A percentile compares a stretch with the other conserved stretches of the same genome.
Evolutionary conservation across 1,284 basidiomycete species (phyloP).

Genomic region (Sphaerobolus stellatus): DNA sequence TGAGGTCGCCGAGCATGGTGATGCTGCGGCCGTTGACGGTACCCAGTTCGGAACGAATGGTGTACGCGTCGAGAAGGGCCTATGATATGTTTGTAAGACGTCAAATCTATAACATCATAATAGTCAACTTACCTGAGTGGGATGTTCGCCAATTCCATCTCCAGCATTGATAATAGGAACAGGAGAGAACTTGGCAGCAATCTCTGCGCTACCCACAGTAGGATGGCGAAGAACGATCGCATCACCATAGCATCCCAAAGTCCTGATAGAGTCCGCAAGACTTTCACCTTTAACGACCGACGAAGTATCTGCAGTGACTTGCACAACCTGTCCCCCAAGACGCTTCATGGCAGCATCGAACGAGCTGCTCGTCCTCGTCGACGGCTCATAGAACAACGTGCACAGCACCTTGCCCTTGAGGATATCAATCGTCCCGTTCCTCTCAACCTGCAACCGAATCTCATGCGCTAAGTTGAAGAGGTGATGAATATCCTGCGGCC

Average conservation of each 20-base stretch:
- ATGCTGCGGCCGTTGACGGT: conserved; percentile 97
- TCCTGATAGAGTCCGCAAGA: conserved; percentile 91
- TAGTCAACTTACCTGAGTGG: conserved; percentile 73
- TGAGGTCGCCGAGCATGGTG: conserved; percentile 94
- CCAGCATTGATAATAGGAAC: conserved; percentile 97
- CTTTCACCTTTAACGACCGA: conserved; percentile 96
- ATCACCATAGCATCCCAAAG: conserved; percentile 94
- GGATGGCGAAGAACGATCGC: conserved; percentile 95
- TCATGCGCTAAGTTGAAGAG: conserved; percentile 95
- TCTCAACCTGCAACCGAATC: conserved; percentile 95
- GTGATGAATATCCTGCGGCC: conserved; percentile 86
- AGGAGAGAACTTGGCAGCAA: conserved; percentile 91
- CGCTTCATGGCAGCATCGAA: conserved; percentile 99
- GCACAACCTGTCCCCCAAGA: conserved; percentile 92
- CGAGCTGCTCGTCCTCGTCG: conserved; percentile 93
- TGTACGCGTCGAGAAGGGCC: conserved; percentile 94
- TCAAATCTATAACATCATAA: conserved; percentile 6
- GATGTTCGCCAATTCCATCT: conserved; percentile 97
- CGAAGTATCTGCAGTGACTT: conserved; percentile 78
- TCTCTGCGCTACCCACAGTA: conserved; percentile 85
- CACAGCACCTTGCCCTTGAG: conserved; percentile 90
- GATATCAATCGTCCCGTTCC: conserved; percentile 86
- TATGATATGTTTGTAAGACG: conserved; percentile 27
- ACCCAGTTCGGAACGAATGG: conserved; percentile 96
- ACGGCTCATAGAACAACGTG: conserved; percentile 98